Base-by-base conservation (phyloP, 2,329 filamentous ascomycete genomes). In the Botryosphaeria dothidea region DNA sequence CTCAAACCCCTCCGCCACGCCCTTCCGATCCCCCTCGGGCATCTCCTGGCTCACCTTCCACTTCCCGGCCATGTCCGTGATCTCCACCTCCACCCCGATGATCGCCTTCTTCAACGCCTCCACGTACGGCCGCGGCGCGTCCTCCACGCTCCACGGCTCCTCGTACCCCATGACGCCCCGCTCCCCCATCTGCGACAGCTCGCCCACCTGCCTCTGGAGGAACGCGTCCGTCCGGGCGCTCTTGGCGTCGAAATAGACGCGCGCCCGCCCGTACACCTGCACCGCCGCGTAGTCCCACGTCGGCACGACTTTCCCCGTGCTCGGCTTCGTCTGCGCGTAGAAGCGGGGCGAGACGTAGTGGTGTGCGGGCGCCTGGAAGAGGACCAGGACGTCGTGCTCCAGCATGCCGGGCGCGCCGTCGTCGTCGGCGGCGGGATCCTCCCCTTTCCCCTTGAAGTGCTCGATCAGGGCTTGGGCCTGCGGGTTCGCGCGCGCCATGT, bases 271-370 rank as follows among this genome's bases (percentile, higher is more conserved):
- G 68, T 90, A 90, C 0, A 80, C 86, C 74, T 91, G 86, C 0
- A 83, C 88, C 0, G 88, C 87, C 0, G 86, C 80, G 69, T 91
- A 91, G 73, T 91, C 88, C 89, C 88, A 91, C 0, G 88, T 91
- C 0, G 88, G 88, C 4, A 89, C 88, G 0, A 90, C 88, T 69
- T 91, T 91, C 11, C 83, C 88, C 0, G 84, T 87, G 0, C 70
- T 72, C 0, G 87, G 88, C 71, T 90, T 91, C 1, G 88, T 90
- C 68, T 87, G 82, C 11, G 77, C 80, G 77, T 90, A 91, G 75
- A 90, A 90, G 66, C 89, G 88, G 0, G 88, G 87, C 0, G 88
- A 90, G 4, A 91, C 83, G 69, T 91, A 91, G 75, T 88, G 86
- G 41, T 90, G 83, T 0, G 80, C 73, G 0, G 83, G 78, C 0